phyloP scores from a whole-genome alignment of 2,329 filamentous ascomycete species.

The Cadophora sp. region DNA sequence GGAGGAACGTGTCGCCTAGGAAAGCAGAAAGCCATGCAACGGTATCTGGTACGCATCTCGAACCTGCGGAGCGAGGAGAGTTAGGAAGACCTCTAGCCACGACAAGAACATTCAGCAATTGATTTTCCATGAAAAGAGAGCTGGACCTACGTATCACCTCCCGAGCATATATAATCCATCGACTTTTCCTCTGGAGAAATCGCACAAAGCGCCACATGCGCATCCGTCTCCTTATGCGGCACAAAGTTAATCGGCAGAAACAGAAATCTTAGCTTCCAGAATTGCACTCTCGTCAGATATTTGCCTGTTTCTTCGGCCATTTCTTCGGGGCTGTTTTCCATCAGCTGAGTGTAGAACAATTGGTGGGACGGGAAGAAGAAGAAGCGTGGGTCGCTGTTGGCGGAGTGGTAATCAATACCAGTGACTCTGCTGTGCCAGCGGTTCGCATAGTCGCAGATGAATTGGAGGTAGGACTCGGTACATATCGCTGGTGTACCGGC shows the following conservation, averaged over 20 bases:
- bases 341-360: constrained; percentile 20
- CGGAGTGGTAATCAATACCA: constrained; percentile 19
- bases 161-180: constrained; percentile 30
- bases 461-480: constrained; percentile 27
- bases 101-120: background rate
- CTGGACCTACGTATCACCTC: constrained; percentile 27
- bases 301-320: constrained; percentile 14
- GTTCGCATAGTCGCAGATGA: constrained; percentile 30
- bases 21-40: constrained; percentile 24
- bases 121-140: background rate
- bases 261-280: constrained; percentile 30
- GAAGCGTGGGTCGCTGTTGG: constrained; percentile 21
- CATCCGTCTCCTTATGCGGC: constrained; percentile 3
- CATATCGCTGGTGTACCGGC: constrained; percentile 23
- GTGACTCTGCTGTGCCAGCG: constrained; percentile 24
- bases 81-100: constrained; percentile 16
- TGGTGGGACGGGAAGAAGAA: constrained; percentile 25
- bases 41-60: constrained; percentile 18
- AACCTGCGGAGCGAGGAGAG: constrained; percentile 23
- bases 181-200: constrained; percentile 26
- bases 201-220: constrained; percentile 29
- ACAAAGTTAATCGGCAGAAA: constrained; percentile 26
- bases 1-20: constrained; percentile 17
- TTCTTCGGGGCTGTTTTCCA: background rate
- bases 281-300: constrained; percentile 18